Evolutionary conservation across 2,329 filamentous ascomycete species (phyloP), one percentile per base, ranked within the genome.

Genomic region (Geosmithia putterillii): DNA sequence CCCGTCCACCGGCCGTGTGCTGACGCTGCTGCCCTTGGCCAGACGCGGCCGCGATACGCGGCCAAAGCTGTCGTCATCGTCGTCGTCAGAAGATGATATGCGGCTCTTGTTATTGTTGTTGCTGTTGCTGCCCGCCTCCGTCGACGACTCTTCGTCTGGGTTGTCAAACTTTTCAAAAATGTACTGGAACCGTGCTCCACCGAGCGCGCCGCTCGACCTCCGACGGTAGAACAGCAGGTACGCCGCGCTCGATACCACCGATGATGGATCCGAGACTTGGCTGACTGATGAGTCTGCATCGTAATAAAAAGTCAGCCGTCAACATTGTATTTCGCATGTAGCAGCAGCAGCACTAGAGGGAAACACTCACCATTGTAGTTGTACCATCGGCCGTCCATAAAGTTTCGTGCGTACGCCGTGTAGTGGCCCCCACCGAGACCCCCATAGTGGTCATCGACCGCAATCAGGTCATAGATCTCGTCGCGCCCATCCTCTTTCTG

Each of bases 141-240:
- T 56, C 41, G 76, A 74, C 46, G 70, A 69, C 43, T 61, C 57
- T 12, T 61, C 71, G 49, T 70, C 69, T 9, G 65, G 66, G 41
- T 73, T 71, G 49, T 73, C 70, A 54, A 75, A 84, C 44, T 73
- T 69, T 42, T 80, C 74, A 43, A 86, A 69, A 41, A 95, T 79
- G 50, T 81, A 69, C 51, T 81, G 74, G 47, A 95, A 81, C 42
- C 74, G 74, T 38, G 81, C 73, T 21, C 89, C 89, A 45, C 92
- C 92, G 50, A 98, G 77, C 48, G 87, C 84, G 48, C 63, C 64
- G 7, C 75, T 71, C 5, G 87, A 86, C 49, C 87, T 83, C 45
- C 92, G 84, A 36, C 92, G 86, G 65, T 98, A 98, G 70, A 98
- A 98, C 28, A 98, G 72, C 10, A 98, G 74, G 62, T 98, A 98